phyloP scores from a whole-genome alignment of 176 grass and related monocot genomes.

The Lolium multiflorum region DNA sequence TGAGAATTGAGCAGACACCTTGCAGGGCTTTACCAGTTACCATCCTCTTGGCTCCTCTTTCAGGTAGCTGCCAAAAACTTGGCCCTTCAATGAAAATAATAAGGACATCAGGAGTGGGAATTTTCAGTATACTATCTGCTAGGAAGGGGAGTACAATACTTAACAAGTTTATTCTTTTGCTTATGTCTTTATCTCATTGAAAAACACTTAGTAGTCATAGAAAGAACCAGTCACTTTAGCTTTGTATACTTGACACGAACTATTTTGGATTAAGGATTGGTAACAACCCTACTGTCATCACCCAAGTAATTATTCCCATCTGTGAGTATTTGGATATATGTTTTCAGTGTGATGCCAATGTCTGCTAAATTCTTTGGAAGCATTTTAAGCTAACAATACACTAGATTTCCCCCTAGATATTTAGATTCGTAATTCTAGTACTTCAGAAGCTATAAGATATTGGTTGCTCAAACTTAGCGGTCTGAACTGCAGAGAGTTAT shows the following conservation, averaged over 20 bases:
- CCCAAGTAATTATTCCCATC: not conserved
- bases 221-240: not conserved
- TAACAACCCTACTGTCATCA: not conserved
- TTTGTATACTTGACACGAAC: slow-evolving; percentile 12
- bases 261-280: not conserved
- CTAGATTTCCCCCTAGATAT: not conserved
- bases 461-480: slow-evolving; percentile 17
- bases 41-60: slow-evolving; percentile 66
- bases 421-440: slow-evolving; percentile 4
- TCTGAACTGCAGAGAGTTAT: not conserved
- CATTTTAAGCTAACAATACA: slow-evolving; percentile 5
- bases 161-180: not conserved
- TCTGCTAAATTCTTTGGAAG: not conserved
- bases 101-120: slow-evolving; percentile 24
- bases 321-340: not conserved
- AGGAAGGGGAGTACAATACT: slow-evolving; percentile 13
- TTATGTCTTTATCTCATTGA: slow-evolving; percentile 3
- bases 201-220: not conserved
- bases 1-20: slow-evolving; percentile 39
- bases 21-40: slow-evolving; percentile 34
- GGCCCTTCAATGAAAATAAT: slow-evolving; percentile 47
- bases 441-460: slow-evolving; percentile 13
- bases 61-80: slow-evolving; percentile 53
- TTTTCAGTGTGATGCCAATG: not conserved
- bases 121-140: slow-evolving; percentile 14